Conservation (phyloP, 2,329 filamentous ascomycete species). For the Macrophomina phaseolina region DNA sequence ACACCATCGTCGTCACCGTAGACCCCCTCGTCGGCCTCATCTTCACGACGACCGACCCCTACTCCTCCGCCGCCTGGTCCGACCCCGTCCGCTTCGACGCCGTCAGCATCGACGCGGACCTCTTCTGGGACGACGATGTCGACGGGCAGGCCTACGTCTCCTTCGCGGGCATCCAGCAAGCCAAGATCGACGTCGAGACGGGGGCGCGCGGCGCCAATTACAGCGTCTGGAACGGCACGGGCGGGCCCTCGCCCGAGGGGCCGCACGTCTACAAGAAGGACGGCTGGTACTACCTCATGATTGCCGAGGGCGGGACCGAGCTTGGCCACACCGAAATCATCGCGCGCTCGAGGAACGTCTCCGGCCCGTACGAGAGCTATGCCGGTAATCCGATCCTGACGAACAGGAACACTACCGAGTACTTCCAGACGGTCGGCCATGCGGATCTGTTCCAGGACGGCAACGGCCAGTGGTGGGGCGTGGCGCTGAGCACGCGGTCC, state of each 20-base stretch:
- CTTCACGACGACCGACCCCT: slow-evolving; percentile 54
- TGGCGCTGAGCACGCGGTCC: slow-evolving; percentile 43
- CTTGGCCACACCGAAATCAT: slow-evolving; percentile 37
- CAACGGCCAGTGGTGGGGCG: slow-evolving; percentile 58
- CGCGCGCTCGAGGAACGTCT: slow-evolving; percentile 35
- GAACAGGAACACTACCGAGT: slow-evolving; percentile 36
- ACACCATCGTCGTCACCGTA: slow-evolving; percentile 51
- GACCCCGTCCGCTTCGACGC: slow-evolving; percentile 57
- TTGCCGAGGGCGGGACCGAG: slow-evolving; percentile 35
- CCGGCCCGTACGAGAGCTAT: slow-evolving; percentile 35
- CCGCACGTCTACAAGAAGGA: slow-evolving; percentile 41
- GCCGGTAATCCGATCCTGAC: slow-evolving; percentile 36
- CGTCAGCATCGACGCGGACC: slow-evolving; percentile 59
- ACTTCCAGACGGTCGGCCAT: slow-evolving; percentile 61
- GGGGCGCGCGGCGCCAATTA: slow-evolving; percentile 29
- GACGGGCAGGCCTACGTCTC: slow-evolving; percentile 18
- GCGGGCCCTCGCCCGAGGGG: slow-evolving; percentile 37
- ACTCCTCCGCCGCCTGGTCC: slow-evolving; percentile 52
- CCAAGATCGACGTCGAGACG: slow-evolving; percentile 41
- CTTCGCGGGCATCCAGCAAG: slow-evolving; percentile 39
- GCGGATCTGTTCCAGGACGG: slow-evolving; percentile 62
- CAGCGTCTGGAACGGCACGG: slow-evolving; percentile 46
- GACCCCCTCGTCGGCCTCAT: slow-evolving; percentile 51
- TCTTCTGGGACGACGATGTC: slow-evolving; percentile 62
- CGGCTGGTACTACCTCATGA: slow-evolving; percentile 39